Conservation (phyloP, 768 basidiomycete genomes). For the Lactarius evosmus region DNA sequence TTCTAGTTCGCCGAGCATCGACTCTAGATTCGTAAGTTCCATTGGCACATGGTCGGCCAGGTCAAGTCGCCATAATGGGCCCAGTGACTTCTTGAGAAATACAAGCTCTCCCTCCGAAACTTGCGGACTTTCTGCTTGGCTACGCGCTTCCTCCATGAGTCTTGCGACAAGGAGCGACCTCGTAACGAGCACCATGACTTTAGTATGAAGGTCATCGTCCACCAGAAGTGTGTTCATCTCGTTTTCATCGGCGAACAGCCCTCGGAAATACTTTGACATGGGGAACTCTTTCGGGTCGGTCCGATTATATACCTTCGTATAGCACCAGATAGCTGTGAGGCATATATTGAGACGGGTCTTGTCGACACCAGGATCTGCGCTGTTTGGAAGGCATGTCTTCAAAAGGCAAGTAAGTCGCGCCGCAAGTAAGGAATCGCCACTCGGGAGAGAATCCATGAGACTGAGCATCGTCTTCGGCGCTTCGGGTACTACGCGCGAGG, state of each 20-base stretch:
- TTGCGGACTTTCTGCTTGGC: neutral
- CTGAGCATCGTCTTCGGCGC: neutral
- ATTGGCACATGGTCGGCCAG: neutral
- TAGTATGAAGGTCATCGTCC: neutral
- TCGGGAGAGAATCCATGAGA: neutral
- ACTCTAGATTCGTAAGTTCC: neutral
- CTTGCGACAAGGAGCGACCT: neutral
- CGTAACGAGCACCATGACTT: neutral
- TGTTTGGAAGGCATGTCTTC: neutral
- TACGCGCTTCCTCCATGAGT: neutral
- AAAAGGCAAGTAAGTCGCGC: neutral
- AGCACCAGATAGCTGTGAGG: constrained; percentile 1
- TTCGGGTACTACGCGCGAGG: neutral
- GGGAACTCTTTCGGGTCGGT: neutral
- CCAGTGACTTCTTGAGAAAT: neutral
- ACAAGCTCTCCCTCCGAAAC: neutral
- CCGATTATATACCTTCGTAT: neutral
- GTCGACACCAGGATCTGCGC: neutral
- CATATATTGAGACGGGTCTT: neutral
- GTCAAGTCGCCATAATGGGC: neutral
- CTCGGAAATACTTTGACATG: neutral
- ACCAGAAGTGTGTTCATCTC: neutral
- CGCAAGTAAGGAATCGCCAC: neutral
- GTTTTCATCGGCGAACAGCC: neutral
- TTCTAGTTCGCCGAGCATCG: neutral